Base-by-base conservation (phyloP, 2,329 filamentous ascomycete species). In the Phialocephala subalpina region DNA sequence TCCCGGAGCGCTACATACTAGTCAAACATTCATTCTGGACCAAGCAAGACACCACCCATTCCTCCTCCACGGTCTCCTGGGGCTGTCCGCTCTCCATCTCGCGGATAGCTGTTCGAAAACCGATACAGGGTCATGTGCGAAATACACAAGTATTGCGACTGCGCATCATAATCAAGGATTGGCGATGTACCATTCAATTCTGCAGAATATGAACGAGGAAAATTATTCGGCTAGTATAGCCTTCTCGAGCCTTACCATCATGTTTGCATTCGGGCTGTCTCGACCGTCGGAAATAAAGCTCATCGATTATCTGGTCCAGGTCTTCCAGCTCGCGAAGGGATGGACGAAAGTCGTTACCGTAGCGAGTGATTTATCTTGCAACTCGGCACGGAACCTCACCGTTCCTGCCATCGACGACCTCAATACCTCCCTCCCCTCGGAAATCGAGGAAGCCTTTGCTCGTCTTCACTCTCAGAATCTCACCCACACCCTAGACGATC, bases 41-140 rank as follows among this genome's bases (percentile, higher is more conserved):
- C 55, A 72, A 38, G 73, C 73, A 7, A 70, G 71, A 36, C 38
- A 65, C 29, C 66, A 71, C 38, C 66, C 59, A 7, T 71, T 70
- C 58, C 61, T 67, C 2, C 67, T 74, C 40, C 73, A 74, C 52
- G 64, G 66, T 3, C 60, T 74, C 14, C 70, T 74, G 22, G 73
- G 70, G 7, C 63, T 73, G 38, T 68, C 73, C 1, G 66, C 72
- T 11, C 56, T 74, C 5, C 73, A 73, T 25, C 65, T 70, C n/a
- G 64, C 64, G 11, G 55, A 67, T 38, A 56, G 35, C 11, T n/a
- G 62, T 20, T 12, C 27, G 20, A 60, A 60, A n/a, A 38, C 36
- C 16, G 25, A 63, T 38, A 40, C 47, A 38, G n/a, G n/a, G n/a
- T n/a, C n/a, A n/a, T n/a, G n/a, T n/a, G n/a, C n/a, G n/a, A n/a